A percentile compares a stretch with the other conserved stretches of the same genome.
Evolutionary conservation across 768 basidiomycete species (phyloP).

Genomic region (Collybia sordida): DNA sequence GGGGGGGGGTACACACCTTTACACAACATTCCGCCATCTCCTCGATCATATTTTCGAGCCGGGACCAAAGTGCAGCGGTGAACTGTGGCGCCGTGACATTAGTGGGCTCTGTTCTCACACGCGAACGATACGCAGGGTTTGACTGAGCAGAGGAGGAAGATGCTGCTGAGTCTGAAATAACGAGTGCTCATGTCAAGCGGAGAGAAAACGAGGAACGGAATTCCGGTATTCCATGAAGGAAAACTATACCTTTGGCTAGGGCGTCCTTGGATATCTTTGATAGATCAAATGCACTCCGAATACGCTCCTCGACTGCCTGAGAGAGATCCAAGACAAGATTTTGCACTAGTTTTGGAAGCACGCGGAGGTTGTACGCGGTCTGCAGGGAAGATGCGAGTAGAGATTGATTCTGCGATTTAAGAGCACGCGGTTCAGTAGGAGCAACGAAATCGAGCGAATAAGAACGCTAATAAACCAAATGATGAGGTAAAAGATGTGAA

Average conservation of each 20-base stretch:
- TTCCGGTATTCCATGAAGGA: neutral
- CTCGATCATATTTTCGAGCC: conserved; percentile 80
- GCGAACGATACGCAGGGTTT: conserved; percentile 75
- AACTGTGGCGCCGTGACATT: conserved; percentile 86
- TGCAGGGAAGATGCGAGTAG: conserved; percentile 91
- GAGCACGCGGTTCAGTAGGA: conserved; percentile 1
- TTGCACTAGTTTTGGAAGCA: conserved; percentile 81
- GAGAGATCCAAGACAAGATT: conserved; percentile 77
- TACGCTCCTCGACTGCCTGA: conserved; percentile 79
- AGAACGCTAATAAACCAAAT: neutral
- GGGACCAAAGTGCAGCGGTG: conserved; percentile 74
- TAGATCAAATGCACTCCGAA: conserved; percentile 83
- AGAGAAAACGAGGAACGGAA: conserved; percentile 5
- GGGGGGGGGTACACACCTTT: conserved; percentile 49
- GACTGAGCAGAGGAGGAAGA: conserved; percentile 28
- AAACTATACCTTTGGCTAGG: conserved; percentile 62
- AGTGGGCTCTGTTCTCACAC: conserved; percentile 89
- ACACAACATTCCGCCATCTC: conserved; percentile 91
- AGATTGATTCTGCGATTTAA: conserved; percentile 71
- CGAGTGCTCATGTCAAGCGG: neutral
- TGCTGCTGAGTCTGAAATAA: conserved; percentile 13
- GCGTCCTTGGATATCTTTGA: conserved; percentile 85
- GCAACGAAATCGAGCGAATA: neutral
- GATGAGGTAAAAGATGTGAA: neutral
- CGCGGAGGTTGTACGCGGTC: conserved; percentile 90